Evolutionary conservation across 768 basidiomycete species (phyloP), one percentile per base, ranked within the genome.

Genomic region (Lactarius evosmus): DNA sequence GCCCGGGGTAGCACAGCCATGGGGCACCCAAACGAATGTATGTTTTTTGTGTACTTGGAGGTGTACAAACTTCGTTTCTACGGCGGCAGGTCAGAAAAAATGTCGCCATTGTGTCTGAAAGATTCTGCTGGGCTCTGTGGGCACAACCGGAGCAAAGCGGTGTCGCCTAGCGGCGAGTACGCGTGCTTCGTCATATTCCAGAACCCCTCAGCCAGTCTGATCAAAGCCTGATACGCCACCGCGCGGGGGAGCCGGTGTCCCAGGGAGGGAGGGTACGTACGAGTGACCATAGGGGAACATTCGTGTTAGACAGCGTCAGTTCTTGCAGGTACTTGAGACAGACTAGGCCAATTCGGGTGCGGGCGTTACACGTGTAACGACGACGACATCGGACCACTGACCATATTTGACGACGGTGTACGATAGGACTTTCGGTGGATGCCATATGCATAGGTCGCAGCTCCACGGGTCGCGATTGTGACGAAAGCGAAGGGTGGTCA

Each of bases 121-220:
- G 22, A 30, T 27, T 22, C 11, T 7, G 19, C 27, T 8, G 17
- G 9, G 29, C 49, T 5, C 1, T 19, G 33, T 16, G 30, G 30
- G 25, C 32, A 36, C 36, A 44, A 41, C 3, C 27, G 19, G 27
- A 41, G 51, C 0, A 51, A 25, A 14, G 16, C n/a, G 30, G 56
- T 14, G 57, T 25, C 27, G 44, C 33, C 9, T 36, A 40, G 36
- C 63, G 63, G 33, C 16, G 22, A 61, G 49, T 49, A 17, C 59
- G 55, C 40, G n/a, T 29, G 19, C 41, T 57, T 65, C 64, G 59
- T 61, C 64, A 61, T 52, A 36, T 56, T 61, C 59, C 59, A 65
- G 59, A 65, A 60, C 54, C 14, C 11, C 41, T 19, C 8, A 25
- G n/a, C 25, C 2, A 16, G 44, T 33, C 46, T 50, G 58, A 60